phyloP scores from a whole-genome alignment of 176 grass and related monocot species.

The Carex parvula region DNA sequence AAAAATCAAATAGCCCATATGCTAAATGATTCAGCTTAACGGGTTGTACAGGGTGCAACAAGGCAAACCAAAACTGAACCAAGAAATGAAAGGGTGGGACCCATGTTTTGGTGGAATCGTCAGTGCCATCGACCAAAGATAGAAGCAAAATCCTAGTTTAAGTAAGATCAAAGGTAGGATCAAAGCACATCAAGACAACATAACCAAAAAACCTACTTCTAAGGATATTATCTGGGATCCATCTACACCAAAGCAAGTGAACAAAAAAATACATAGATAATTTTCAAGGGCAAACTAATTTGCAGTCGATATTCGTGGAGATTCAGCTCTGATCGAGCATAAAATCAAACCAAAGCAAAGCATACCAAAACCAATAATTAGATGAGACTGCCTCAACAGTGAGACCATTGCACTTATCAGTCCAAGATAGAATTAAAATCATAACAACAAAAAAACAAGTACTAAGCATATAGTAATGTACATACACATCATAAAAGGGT shows the following conservation, averaged over 20 bases:
- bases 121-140: background rate
- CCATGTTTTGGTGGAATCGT: background rate
- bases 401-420: background rate
- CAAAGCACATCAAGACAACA: background rate
- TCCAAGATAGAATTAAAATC: background rate
- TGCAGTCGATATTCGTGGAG: background rate
- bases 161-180: background rate
- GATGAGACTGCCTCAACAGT: background rate
- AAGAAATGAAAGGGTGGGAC: background rate
- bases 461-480: background rate
- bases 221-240: background rate
- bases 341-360: background rate
- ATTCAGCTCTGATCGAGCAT: background rate
- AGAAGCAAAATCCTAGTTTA: background rate
- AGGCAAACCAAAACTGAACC: background rate
- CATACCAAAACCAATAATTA: background rate
- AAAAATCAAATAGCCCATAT: background rate
- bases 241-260: background rate
- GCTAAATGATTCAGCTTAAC: background rate
- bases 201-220: background rate
- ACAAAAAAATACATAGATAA: background rate
- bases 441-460: background rate
- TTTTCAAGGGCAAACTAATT: background rate
- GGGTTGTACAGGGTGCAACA: background rate
- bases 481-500: background rate